A percentile compares a stretch with the other conserved stretches of the same genome.
phyloP scores from a whole-genome alignment of 2,329 filamentous ascomycete genomes.

The Fusarium sp. region DNA sequence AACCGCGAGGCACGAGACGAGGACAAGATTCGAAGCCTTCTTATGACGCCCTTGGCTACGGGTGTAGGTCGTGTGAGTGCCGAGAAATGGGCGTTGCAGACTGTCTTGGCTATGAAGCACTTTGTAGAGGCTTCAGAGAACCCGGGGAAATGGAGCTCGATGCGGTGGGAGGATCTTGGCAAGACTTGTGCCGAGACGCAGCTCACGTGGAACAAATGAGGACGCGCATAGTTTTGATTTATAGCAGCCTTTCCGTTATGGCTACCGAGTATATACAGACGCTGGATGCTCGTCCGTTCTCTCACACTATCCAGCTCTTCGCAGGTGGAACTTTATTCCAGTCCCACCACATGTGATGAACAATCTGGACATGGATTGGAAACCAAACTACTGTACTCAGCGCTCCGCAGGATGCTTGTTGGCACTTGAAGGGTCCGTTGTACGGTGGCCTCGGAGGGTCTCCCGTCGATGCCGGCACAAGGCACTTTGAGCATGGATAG shows the following conservation, averaged over 20 bases:
- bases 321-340: not conserved
- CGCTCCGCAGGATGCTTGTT: not conserved
- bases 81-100: conserved; percentile 60
- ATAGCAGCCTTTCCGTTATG: too few relatives aligned
- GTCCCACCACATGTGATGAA: not conserved
- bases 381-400: not conserved
- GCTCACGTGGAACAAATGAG: conserved; percentile 6
- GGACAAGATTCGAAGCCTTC: conserved; percentile 52
- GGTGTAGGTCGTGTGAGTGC: conserved; percentile 57
- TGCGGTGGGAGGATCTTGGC: conserved; percentile 49
- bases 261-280: too few relatives aligned
- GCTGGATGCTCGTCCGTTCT: too few relatives aligned
- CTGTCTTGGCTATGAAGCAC: conserved; percentile 61
- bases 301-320: too few relatives aligned
- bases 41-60: conserved; percentile 63
- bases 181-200: conserved; percentile 22
- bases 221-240: too few relatives aligned
- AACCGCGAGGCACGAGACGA: conserved; percentile 47
- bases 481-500: not conserved
- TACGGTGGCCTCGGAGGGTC: not conserved
- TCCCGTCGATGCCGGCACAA: not conserved
- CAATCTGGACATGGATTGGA: not conserved
- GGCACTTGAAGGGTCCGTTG: not conserved
- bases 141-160: conserved; percentile 52
- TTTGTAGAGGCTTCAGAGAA: conserved; percentile 57